Base-by-base conservation (phyloP, 768 basidiomycete genomes). In the Coprinopsis sp. region DNA sequence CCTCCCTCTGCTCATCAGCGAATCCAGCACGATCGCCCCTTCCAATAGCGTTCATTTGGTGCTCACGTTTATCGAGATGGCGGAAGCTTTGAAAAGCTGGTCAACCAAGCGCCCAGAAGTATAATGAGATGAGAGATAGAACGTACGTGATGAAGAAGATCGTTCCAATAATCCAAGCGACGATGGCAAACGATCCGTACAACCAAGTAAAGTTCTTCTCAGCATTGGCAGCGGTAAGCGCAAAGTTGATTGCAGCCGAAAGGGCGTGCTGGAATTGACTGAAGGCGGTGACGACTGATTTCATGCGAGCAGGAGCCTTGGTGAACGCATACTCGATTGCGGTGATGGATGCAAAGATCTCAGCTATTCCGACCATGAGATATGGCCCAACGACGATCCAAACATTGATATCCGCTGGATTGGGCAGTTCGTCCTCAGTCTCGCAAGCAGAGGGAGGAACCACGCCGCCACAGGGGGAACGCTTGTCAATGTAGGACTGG, bases 251-350 rank as follows among this genome's bases (percentile, higher is more conserved):
- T 4, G 75, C 75, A 13, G 71, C 64, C 4, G 74, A 70, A 43
- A 81, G 57, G 13, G 78, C 78, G 42, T 51, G 66, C 51, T 70
- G 70, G 62, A 78, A 74, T 43, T 74, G 68, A 30, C 72, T 70
- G 61, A 78, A 67, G 25, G 75, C 71, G 71, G 76, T 77, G 54
- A 83, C 80, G 54, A 83, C 72, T 10, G 74, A 76, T 54, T 74
- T 74, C 82, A 83, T 84, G 57, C 75, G 69, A 51, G 70, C 69
- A n/a, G 82, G 81, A 3, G 81, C 79, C 63, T 69, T 79, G 54
- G 77, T 79, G 72, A 73, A 81, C 24, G 78, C 78, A 50, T 80
- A 81, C 63, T 82, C 79, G 44, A 80, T 65, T 3, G 71, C 72
- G 16, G 78, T 80, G 63, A 81, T 77, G 18, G 72, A 75, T 0